phyloP scores from a whole-genome alignment of 495 filamentous ascomycete genomes.

The Trichoderma gamsii region DNA sequence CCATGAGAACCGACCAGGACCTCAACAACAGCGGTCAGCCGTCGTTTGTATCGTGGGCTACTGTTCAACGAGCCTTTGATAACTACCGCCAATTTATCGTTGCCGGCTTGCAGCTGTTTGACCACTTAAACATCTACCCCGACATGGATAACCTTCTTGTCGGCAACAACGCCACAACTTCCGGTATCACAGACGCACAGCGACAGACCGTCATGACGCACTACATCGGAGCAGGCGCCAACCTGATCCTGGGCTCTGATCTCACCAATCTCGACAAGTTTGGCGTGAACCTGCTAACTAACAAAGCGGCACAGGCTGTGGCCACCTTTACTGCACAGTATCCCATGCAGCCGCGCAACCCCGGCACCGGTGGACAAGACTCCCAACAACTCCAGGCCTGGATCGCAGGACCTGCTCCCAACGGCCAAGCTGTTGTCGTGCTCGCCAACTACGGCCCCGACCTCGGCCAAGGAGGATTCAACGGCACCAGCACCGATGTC shows the following conservation, averaged over 20 bases:
- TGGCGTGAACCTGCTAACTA: conserved; percentile 22
- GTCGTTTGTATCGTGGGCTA: conserved; percentile 24
- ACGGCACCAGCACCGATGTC: not conserved
- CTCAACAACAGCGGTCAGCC: conserved; percentile 22
- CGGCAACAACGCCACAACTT: conserved; percentile 22
- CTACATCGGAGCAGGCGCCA: conserved; percentile 30
- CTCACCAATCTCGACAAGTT: conserved; percentile 25
- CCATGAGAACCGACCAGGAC: conserved; percentile 28
- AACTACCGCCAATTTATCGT: conserved; percentile 29
- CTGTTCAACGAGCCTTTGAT: conserved; percentile 28
- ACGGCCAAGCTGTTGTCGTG: not conserved
- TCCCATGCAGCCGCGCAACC: conserved; percentile 20
- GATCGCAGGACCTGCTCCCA: conserved; percentile 25
- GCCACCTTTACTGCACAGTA: conserved; percentile 22
- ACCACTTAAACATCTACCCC: conserved; percentile 24
- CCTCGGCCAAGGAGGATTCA: conserved; percentile 1
- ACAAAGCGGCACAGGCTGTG: conserved; percentile 18
- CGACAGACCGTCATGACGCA: conserved; percentile 27
- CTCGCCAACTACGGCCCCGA: conserved; percentile 10
- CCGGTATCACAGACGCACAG: conserved; percentile 25
- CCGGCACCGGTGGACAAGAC: conserved; percentile 19
- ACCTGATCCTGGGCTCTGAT: conserved; percentile 29
- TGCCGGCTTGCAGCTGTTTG: conserved; percentile 18
- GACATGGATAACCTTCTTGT: conserved; percentile 31
- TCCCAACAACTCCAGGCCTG: conserved; percentile 30